Evolutionary conservation across 306 rosid species (phyloP).

Genomic region (Morella rubra): DNA sequence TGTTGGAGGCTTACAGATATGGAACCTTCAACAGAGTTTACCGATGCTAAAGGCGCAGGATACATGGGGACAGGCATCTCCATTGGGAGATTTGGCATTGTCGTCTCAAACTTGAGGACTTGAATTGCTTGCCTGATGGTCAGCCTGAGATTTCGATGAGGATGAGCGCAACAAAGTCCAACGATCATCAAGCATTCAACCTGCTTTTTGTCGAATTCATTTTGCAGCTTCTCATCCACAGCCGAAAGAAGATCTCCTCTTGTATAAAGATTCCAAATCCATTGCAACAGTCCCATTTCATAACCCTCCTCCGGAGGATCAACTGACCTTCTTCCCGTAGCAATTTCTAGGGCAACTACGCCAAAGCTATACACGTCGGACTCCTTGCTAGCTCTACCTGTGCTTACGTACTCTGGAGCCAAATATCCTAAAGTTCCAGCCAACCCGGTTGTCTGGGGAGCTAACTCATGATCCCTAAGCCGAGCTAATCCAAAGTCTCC

Average conservation of each 20-base stretch:
- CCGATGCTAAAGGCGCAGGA: constrained; percentile 8
- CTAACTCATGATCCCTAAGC: constrained; percentile 33
- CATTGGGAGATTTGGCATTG: constrained; percentile 32
- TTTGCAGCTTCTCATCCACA: constrained; percentile 21
- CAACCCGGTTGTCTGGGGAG: constrained; percentile 27
- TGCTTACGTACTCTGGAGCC: constrained; percentile 37
- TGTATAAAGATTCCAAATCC: constrained; percentile 43
- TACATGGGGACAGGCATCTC: constrained; percentile 25
- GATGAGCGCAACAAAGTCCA: constrained; percentile 42
- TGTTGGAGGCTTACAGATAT: constrained; percentile 25
- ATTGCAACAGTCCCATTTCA: constrained; percentile 31
- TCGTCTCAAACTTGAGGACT: constrained; percentile 31
- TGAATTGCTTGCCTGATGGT: constrained; percentile 30
- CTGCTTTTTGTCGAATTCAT: constrained; percentile 19
- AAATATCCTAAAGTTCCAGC: constrained; percentile 43
- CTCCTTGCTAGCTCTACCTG: constrained; percentile 39
- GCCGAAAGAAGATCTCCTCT: constrained; percentile 24
- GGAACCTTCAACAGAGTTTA: constrained; percentile 18
- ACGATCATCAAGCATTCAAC: constrained; percentile 37
- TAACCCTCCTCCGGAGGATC: constrained; percentile 7
- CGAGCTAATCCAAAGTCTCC: constrained; percentile 42
- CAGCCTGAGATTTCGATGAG: constrained; percentile 29
- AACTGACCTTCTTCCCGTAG: constrained; percentile 19
- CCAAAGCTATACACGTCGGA: constrained; percentile 36
- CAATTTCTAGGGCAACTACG: constrained; percentile 31